Percentiles rank a stretch among this genome's conserved stretches.
Conservation (phyloP, 2,329 filamentous ascomycete species). For the Fusarium stilboides region DNA sequence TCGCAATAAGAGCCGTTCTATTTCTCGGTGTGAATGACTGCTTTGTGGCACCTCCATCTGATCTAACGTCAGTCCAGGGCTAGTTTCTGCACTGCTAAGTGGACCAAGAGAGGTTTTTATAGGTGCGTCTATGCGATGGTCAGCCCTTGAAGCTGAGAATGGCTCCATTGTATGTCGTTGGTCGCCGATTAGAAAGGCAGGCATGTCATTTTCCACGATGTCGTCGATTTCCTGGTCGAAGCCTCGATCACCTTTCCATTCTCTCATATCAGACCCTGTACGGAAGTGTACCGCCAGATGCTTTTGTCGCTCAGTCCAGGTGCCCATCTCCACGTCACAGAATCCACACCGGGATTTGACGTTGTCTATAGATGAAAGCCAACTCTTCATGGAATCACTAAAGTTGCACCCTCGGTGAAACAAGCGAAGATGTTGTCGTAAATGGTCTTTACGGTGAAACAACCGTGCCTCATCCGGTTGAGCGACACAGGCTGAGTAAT, state of each 20-base stretch:
- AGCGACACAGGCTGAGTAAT: not conserved
- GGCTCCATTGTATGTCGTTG: not conserved
- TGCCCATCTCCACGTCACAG: fast-evolving
- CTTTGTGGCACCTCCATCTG: not conserved
- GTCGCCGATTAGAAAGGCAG: not conserved
- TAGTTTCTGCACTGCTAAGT: fast-evolving
- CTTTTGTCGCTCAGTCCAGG: not conserved
- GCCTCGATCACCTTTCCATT: not conserved
- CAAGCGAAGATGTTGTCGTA: not conserved
- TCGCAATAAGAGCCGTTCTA: not conserved
- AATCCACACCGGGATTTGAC: not conserved
- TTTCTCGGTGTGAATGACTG: not conserved
- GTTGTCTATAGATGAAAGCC: not conserved
- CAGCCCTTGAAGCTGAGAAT: not conserved
- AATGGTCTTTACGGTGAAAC: not conserved
- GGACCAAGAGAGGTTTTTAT: fast-evolving
- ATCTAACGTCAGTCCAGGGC: fast-evolving
- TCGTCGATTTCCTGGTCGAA: not conserved
- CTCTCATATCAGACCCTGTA: not conserved
- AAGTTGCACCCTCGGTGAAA: not conserved
- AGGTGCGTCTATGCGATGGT: fast-evolving
- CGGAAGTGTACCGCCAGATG: not conserved
- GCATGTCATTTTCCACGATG: not conserved
- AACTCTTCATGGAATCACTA: not conserved
- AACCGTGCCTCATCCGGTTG: not conserved